A percentile compares a stretch with the other conserved stretches of the same genome.
Conservation (phyloP, 176 grass and related monocot genomes). For the Juncus inflexus region DNA sequence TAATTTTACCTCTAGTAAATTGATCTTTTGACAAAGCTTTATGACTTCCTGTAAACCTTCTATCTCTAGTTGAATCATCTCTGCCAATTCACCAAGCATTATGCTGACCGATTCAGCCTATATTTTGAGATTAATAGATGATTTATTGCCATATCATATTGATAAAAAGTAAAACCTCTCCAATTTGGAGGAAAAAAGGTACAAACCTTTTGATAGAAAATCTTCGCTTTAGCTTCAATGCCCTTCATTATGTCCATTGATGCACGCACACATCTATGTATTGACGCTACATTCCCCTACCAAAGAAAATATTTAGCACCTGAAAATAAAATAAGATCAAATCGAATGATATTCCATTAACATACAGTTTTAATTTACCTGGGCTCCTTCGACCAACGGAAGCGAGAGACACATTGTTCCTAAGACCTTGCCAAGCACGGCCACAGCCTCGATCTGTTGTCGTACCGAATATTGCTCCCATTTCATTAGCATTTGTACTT, state of each 20-base stretch:
- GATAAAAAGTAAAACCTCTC: not conserved
- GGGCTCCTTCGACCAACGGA: slow-evolving; percentile 56
- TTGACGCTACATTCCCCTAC: slow-evolving; percentile 37
- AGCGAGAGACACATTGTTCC: slow-evolving; percentile 46
- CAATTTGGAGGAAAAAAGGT: not conserved
- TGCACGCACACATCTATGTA: slow-evolving; percentile 37
- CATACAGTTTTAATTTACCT: slow-evolving; percentile 23
- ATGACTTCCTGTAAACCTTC: slow-evolving; percentile 68
- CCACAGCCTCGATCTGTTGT: slow-evolving; percentile 51
- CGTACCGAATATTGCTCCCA: slow-evolving; percentile 46
- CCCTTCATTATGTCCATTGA: slow-evolving; percentile 46
- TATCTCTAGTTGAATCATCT: slow-evolving; percentile 54
- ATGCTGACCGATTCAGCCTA: slow-evolving; percentile 44
- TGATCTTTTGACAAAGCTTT: slow-evolving; percentile 43
- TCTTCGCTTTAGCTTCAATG: slow-evolving; percentile 44
- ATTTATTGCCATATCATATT: not conserved
- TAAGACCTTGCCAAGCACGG: slow-evolving; percentile 43
- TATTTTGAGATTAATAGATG: not conserved
- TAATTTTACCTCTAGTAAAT: slow-evolving; percentile 48
- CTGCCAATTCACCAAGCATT: slow-evolving; percentile 37
- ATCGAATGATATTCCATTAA: no score
- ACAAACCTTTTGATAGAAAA: slow-evolving; percentile 54
- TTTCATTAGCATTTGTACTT: slow-evolving; percentile 51
- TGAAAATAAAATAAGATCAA: not conserved
- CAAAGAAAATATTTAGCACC: not conserved